Conservation (phyloP, 176 grass and related monocot species). For the Pontederia crassipes region DNA sequence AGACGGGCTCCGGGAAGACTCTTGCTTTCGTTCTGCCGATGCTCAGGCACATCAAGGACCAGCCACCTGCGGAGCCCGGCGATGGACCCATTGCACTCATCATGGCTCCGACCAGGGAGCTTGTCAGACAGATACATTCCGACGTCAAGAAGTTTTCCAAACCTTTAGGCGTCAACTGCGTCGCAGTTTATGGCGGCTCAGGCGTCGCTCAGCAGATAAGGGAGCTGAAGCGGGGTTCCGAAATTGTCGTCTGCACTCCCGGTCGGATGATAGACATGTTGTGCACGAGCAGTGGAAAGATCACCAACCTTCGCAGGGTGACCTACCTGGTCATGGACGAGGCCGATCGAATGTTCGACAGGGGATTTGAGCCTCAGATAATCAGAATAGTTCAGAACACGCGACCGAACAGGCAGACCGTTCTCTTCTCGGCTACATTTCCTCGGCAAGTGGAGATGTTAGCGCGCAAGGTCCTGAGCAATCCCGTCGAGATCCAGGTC, state of each 20-base stretch:
- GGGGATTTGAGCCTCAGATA: conserved; percentile 98
- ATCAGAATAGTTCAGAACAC: conserved; percentile 85
- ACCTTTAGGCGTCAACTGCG: conserved; percentile 77
- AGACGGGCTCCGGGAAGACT: conserved; percentile 95
- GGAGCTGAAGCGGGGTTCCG: conserved; percentile 88
- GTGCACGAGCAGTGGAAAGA: conserved; percentile 85
- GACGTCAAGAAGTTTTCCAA: conserved; percentile 92
- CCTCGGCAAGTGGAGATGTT: conserved; percentile 88
- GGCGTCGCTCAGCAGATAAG: conserved; percentile 97
- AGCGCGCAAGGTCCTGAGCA: conserved; percentile 76
- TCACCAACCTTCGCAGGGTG: conserved; percentile 82
- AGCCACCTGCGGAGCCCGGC: conserved; percentile 62
- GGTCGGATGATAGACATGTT: conserved; percentile 97
- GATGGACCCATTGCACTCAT: conserved; percentile 87
- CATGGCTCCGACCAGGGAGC: conserved; percentile 95
- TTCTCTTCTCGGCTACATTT: conserved; percentile 95
- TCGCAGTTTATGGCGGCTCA: conserved; percentile 81
- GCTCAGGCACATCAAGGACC: conserved; percentile 43
- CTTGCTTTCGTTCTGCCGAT: conserved; percentile 73
- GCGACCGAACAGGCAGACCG: conserved; percentile 72
- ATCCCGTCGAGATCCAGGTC: conserved; percentile 81
- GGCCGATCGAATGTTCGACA: conserved; percentile 98
- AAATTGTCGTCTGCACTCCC: conserved; percentile 92
- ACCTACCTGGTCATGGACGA: conserved; percentile 96
- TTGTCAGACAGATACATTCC: conserved; percentile 86